A percentile compares a stretch with the other conserved stretches of the same genome.
These are phyloP conservation scores for Fusarium sp. DNA, from an alignment of 2,329 filamentous ascomycete species.

Conservation along the genomic window DNA sequence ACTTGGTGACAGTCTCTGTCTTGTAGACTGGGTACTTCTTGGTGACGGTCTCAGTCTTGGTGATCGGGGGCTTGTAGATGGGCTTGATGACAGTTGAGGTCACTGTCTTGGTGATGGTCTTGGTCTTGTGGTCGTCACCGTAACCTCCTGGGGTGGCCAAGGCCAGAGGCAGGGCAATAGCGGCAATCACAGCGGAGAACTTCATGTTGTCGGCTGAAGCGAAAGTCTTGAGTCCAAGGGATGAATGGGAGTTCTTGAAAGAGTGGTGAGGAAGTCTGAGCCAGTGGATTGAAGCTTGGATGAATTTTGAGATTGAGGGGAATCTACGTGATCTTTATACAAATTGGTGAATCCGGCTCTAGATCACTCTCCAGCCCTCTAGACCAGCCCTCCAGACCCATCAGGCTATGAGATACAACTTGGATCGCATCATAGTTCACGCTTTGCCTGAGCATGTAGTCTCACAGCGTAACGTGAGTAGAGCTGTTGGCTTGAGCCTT, in stretches of 20 bases:
- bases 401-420: not conserved
- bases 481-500: not conserved
- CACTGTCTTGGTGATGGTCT: constrained; percentile 31
- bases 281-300: constrained; percentile 12
- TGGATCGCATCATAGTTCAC: not conserved
- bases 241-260: not conserved
- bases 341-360: not conserved
- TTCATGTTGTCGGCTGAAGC: constrained; percentile 30
- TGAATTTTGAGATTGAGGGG: not conserved
- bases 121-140: constrained; percentile 11
- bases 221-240: not conserved
- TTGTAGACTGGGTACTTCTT: constrained; percentile 18
- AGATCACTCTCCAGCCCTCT: not conserved
- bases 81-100: constrained; percentile 27
- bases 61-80: constrained; percentile 20
- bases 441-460: not conserved
- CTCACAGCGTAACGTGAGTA: not conserved
- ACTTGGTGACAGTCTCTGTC: constrained; percentile 23
- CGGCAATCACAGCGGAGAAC: constrained; percentile 21
- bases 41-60: constrained; percentile 31
- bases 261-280: constrained; percentile 8
- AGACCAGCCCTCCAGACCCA: not conserved
- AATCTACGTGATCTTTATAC: constrained; percentile 6
- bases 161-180: constrained; percentile 17
- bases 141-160: constrained; percentile 21